Evolutionary conservation across 371 early-diverging fungal species (phyloP), one percentile per base, ranked within the genome.

Genomic region (Polyrhizophydium stewartii): DNA sequence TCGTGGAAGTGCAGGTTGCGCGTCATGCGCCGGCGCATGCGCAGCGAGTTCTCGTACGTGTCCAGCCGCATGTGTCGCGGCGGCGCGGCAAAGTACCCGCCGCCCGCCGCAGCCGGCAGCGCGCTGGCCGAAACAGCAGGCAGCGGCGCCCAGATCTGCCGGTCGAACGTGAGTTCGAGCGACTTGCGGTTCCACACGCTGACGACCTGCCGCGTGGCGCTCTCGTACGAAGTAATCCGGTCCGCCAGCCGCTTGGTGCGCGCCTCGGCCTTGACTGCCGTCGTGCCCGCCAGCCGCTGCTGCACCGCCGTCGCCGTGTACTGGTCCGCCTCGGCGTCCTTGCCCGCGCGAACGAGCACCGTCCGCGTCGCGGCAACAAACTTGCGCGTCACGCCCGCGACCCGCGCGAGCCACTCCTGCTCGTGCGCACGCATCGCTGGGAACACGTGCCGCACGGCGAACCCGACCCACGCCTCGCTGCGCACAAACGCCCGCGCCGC

Each of bases 1-100:
- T 75, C 65, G 56, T 84, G 76, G 63, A 78, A 81, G 35, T 84
- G 77, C 62, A 74, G 73, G 58, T 85, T 83, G 25, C 60, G 70
- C 0, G 67, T 62, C 19, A 84, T 51, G 40, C 78, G 59, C 10
- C 67, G 53, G 21, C 83, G 67, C 81, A 85, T 85, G 17, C 86
- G 68, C 32, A 61, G 49, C 45, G 61, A 56, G 70, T 83, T 83
- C 59, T 85, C 86, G 1, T 62, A 60, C 25, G 65, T 38, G 58
- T 83, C 82, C 25, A 84, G 63, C 58, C 79, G 80, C 78, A 28
- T 47, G 38, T 57, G 38, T 21, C 25, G 35, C 35, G 35, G 35
- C 35, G 35, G 13, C 35, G 35, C 35, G 7, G 35, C 3, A n/a
- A n/a, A n/a, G n/a, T n/a, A n/a, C n/a, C n/a, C n/a, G n/a, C n/a